A percentile compares a stretch with the other conserved stretches of the same genome.
These are phyloP conservation scores for Westerdykella aurantiaca DNA, from an alignment of 2,329 filamentous ascomycete species.

Conservation along the genomic window DNA sequence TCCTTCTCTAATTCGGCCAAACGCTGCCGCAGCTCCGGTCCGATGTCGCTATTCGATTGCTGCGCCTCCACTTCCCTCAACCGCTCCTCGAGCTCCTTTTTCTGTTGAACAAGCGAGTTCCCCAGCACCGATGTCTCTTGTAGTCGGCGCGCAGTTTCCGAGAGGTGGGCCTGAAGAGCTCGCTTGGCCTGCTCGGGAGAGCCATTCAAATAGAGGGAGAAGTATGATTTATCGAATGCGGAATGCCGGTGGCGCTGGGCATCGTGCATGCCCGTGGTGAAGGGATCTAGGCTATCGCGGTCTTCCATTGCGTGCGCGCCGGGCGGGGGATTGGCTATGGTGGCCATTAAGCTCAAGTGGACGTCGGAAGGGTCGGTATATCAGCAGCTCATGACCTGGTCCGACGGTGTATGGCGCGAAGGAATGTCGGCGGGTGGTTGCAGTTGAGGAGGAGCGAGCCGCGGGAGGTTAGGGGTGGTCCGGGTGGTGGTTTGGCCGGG, in stretches of 20 bases:
- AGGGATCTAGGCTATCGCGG: slow-evolving; percentile 41
- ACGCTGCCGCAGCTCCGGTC: slow-evolving; percentile 74
- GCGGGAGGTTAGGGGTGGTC: background rate
- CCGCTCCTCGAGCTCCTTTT: slow-evolving; percentile 73
- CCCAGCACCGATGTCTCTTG: slow-evolving; percentile 88
- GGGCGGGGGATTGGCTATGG: slow-evolving; percentile 37
- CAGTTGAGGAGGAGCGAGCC: slow-evolving; percentile 4
- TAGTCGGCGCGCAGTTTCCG: slow-evolving; percentile 85
- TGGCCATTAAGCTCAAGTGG: slow-evolving; percentile 36
- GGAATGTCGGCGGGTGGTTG: slow-evolving; percentile 2
- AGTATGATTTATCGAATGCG: slow-evolving; percentile 73
- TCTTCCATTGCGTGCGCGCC: slow-evolving; percentile 39
- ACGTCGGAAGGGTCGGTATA: slow-evolving; percentile 1
- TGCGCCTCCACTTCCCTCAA: slow-evolving; percentile 79
- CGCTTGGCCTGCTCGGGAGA: slow-evolving; percentile 84
- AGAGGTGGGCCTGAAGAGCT: slow-evolving; percentile 82
- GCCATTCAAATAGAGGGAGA: slow-evolving; percentile 67
- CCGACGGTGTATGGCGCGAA: slow-evolving; percentile 1
- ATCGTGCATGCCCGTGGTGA: slow-evolving; percentile 35
- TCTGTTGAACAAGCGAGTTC: slow-evolving; percentile 79
- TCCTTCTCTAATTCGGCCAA: slow-evolving; percentile 86
- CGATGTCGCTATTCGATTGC: slow-evolving; percentile 64
- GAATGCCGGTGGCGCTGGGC: slow-evolving; percentile 64
- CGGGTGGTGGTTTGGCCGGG: background rate
- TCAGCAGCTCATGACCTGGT: slow-evolving; percentile 27